Evolutionary conservation across 148 eudicot genomes (phyloP).

Genomic region (Rhododendron ovatum): DNA sequence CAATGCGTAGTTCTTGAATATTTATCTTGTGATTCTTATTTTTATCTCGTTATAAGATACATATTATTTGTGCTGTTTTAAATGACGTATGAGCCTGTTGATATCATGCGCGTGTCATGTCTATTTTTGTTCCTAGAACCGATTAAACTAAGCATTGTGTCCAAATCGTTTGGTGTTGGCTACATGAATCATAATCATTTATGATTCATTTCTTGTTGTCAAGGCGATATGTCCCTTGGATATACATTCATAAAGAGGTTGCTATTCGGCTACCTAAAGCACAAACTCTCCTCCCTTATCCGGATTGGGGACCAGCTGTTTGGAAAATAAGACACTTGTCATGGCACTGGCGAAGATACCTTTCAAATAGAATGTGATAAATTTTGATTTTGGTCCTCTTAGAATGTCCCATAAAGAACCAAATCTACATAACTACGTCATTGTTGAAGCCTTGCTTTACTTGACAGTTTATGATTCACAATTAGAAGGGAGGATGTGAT

Average conservation of each 20-base stretch:
- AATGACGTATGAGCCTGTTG: not conserved
- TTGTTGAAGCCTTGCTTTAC: not conserved
- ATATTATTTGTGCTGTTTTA: not conserved
- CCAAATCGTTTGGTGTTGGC: not conserved
- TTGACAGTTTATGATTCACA: not conserved
- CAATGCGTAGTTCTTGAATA: not conserved
- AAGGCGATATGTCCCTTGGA: not conserved
- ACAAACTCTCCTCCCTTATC: not conserved
- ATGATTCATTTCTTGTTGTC: not conserved
- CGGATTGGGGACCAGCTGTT: not conserved
- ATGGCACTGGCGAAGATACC: not conserved
- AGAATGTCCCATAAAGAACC: not conserved
- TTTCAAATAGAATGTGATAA: not conserved
- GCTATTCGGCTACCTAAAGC: not conserved
- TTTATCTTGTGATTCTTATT: not conserved
- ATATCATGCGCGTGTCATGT: not conserved
- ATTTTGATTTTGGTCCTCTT: not conserved
- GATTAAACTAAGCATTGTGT: not conserved
- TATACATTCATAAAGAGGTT: not conserved
- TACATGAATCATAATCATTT: not conserved
- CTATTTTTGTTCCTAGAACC: not conserved
- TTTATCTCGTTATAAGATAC: not conserved
- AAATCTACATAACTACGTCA: not conserved
- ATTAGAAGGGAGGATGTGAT: not conserved
- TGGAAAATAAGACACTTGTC: not conserved